Evolutionary conservation across 176 grass and related monocot genomes (phyloP), one percentile per base, ranked within the genome.

Genomic region (Dendrocalamus sinicus): DNA sequence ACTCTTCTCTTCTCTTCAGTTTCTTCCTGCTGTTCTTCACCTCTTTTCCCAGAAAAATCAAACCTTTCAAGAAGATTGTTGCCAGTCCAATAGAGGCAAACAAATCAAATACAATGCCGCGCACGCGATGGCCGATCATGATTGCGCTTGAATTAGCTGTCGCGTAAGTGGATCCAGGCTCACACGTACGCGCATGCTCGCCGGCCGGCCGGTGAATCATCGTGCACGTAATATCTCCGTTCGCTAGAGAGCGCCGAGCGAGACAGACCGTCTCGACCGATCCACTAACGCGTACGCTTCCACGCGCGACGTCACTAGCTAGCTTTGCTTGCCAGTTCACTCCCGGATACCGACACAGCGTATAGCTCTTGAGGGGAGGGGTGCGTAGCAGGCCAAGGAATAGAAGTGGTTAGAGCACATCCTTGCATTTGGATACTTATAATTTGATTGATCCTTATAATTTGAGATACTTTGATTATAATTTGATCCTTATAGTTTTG

Each of bases 1-100:
- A 98, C 87, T 61, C 90, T 93, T 84, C 86, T 92, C 55, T 92
- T 98, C 72, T 28, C 28, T 28, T 28, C 28, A 85, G 62, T 89
- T 83, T 92, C 96, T 91, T 94, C 91, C 58, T 84, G 43, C 24
- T 89, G 80, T 50, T 65, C 82, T 75, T 99, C 96, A 70, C 48
- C 74, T 77, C 60, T 86, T 70, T 84, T 94, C 1, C 72, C 92
- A 79, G 92, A 92, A 81, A 99, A 90, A 86, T 99, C 81, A 94
- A 99, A 99, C 96, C 96, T 99, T 84, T 22, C 73, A 45, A 61
- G 60, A 55, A 67, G 41, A 73, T n/a, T 48, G 39, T 79, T 26
- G 57, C 78, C 80, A 87, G 58, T 14, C 6, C 12, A 57, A 89
- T 6, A 61, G 4, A 80, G 23, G 11, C 46, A 82, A 41, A 81